These are phyloP conservation scores for Populus deltoides DNA, from an alignment of 345 rosid species.

Conservation along the genomic window DNA sequence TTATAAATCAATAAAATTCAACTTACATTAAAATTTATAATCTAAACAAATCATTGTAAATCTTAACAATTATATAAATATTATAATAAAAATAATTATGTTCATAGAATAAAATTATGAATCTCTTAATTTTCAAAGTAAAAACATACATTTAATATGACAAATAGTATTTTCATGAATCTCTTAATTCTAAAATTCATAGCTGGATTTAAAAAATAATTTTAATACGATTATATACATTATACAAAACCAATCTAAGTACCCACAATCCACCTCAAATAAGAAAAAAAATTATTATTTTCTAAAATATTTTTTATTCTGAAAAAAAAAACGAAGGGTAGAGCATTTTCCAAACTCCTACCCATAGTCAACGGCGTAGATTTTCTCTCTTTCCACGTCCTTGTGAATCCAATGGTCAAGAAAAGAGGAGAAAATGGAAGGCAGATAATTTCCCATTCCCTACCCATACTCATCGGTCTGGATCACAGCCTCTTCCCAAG, in stretches of 20 bases:
- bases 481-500: background rate
- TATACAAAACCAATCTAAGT: too few species aligned
- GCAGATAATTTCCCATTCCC: background rate
- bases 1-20: too few species aligned
- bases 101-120: too few species aligned
- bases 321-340: conserved; percentile 28
- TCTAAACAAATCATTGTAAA: too few species aligned
- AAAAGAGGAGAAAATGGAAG: background rate
- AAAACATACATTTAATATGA: background rate
- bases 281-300: background rate
- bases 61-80: too few species aligned
- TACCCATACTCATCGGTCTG: background rate
- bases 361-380: conserved; percentile 36
- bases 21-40: too few species aligned
- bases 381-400: background rate
- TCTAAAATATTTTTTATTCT: background rate
- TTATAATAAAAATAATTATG: too few species aligned
- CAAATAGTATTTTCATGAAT: too few species aligned
- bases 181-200: too few species aligned
- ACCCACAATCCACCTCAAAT: too few species aligned
- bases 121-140: too few species aligned
- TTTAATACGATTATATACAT: too few species aligned
- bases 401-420: conserved; percentile 43
- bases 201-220: background rate
- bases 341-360: conserved; percentile 30